phyloP scores from a whole-genome alignment of 2,329 filamentous ascomycete species.

The Bipolaris gigantea region DNA sequence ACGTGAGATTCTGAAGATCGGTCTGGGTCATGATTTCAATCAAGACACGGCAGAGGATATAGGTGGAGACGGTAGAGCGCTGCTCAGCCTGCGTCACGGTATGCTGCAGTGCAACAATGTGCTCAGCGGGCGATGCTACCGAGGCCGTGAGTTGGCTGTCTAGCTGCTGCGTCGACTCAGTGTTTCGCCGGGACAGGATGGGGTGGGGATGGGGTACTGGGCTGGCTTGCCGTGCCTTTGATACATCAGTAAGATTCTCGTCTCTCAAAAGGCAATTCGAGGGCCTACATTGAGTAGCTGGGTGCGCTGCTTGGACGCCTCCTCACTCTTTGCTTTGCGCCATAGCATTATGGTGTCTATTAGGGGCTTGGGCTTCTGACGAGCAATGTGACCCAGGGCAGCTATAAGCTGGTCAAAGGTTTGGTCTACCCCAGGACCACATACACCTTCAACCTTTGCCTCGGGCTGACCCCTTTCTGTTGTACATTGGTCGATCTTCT shows the following conservation, averaged over 20 bases:
- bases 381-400: slow-evolving; percentile 90
- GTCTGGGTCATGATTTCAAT: slow-evolving; percentile 94
- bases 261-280: not conserved
- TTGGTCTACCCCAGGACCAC: slow-evolving; percentile 83
- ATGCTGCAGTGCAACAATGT: slow-evolving; percentile 60
- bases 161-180: slow-evolving; percentile 37
- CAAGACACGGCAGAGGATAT: slow-evolving; percentile 89
- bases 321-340: slow-evolving; percentile 94
- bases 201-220: slow-evolving; percentile 26
- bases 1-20: slow-evolving; percentile 76
- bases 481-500: slow-evolving; percentile 89
- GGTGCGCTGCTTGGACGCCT: slow-evolving; percentile 55
- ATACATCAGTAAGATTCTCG: slow-evolving; percentile 18
- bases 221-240: slow-evolving; percentile 35
- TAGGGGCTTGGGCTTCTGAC: slow-evolving; percentile 88
- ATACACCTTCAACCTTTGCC: slow-evolving; percentile 83
- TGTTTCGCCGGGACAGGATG: slow-evolving; percentile 42
- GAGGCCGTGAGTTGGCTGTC: slow-evolving; percentile 32
- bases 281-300: slow-evolving; percentile 38
- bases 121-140: slow-evolving; percentile 32
- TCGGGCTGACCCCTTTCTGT: slow-evolving; percentile 77
- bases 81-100: slow-evolving; percentile 80
- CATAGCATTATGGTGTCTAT: slow-evolving; percentile 98
- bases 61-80: slow-evolving; percentile 91
- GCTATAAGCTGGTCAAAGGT: slow-evolving; percentile 93